Evolutionary conservation across 495 filamentous ascomycete genomes (phyloP).

Genomic region (Lasiosphaeria miniovina): DNA sequence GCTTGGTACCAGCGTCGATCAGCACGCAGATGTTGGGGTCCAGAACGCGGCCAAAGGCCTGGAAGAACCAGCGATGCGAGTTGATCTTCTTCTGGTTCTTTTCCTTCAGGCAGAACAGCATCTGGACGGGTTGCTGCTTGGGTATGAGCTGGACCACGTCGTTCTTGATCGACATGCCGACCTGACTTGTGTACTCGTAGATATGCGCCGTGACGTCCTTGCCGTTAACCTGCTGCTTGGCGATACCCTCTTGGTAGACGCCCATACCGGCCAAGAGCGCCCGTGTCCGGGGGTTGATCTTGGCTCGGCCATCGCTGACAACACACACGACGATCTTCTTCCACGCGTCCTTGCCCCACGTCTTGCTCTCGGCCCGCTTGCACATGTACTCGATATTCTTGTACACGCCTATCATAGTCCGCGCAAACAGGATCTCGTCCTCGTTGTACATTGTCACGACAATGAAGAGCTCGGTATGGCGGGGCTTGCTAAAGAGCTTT

Average conservation of each 20-base stretch:
- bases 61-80: conserved; percentile 98
- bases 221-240: conserved; percentile 94
- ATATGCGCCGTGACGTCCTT: conserved; percentile 98
- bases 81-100: conserved; percentile 99
- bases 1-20: conserved; percentile 93
- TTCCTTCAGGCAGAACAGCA: conserved; percentile 98
- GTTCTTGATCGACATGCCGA: conserved; percentile 83
- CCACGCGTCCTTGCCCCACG: conserved; percentile 98
- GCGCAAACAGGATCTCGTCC: conserved; percentile 92
- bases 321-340: conserved; percentile 99
- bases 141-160: conserved; percentile 79
- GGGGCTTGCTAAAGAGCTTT: conserved; percentile 85
- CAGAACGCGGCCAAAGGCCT: conserved; percentile 89
- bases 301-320: conserved; percentile 95
- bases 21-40: conserved; percentile 96
- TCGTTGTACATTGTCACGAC: conserved; percentile 99
- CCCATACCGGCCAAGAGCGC: conserved; percentile 91
- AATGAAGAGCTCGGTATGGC: conserved; percentile 96
- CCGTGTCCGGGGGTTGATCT: conserved; percentile 91
- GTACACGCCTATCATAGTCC: conserved; percentile 95
- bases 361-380: conserved; percentile 83
- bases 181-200: conserved; percentile 98
- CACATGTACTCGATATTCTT: conserved; percentile 99
- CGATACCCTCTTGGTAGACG: conserved; percentile 97
- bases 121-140: conserved; percentile 79